Percentiles rank a stretch among this genome's conserved stretches.
These are phyloP conservation scores for Helicocarpus griseus DNA, from an alignment of 2,329 filamentous ascomycete genomes.

Conservation along the genomic window DNA sequence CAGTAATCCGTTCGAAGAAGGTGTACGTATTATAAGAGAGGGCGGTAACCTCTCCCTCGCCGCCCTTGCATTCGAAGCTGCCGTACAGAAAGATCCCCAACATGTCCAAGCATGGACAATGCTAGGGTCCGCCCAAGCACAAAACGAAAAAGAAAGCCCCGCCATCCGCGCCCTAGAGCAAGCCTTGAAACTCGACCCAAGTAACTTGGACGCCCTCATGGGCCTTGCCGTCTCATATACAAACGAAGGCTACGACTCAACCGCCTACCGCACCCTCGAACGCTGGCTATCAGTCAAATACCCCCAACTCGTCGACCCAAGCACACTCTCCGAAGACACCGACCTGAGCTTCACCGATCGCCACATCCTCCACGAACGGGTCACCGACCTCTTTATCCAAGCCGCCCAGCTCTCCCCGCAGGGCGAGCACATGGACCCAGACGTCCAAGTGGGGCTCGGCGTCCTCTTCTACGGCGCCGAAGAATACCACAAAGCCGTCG, in stretches of 20 bases:
- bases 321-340: slow-evolving; percentile 57
- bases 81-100: slow-evolving; percentile 76
- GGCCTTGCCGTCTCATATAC: slow-evolving; percentile 93
- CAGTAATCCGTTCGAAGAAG: slow-evolving; percentile 82
- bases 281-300: slow-evolving; percentile 97
- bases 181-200: slow-evolving; percentile 76
- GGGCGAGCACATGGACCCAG: slow-evolving; percentile 93
- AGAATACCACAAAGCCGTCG: slow-evolving; percentile 96
- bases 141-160: slow-evolving; percentile 96
- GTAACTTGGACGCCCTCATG: slow-evolving; percentile 85
- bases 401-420: slow-evolving; percentile 86
- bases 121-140: slow-evolving; percentile 83
- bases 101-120: slow-evolving; percentile 92
- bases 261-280: slow-evolving; percentile 90
- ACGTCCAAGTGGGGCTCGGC: slow-evolving; percentile 93
- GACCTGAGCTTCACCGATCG: slow-evolving; percentile 93
- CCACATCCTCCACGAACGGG: slow-evolving; percentile 76
- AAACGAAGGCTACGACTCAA: slow-evolving; percentile 96
- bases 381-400: slow-evolving; percentile 82
- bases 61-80: slow-evolving; percentile 89
- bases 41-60: slow-evolving; percentile 91
- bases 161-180: slow-evolving; percentile 91
- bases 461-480: slow-evolving; percentile 97
- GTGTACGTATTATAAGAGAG: slow-evolving; percentile 82
- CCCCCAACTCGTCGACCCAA: slow-evolving; percentile 65